Evolutionary conservation across 2,329 filamentous ascomycete species (phyloP).

Genomic region (Talaromyces islandicus): DNA sequence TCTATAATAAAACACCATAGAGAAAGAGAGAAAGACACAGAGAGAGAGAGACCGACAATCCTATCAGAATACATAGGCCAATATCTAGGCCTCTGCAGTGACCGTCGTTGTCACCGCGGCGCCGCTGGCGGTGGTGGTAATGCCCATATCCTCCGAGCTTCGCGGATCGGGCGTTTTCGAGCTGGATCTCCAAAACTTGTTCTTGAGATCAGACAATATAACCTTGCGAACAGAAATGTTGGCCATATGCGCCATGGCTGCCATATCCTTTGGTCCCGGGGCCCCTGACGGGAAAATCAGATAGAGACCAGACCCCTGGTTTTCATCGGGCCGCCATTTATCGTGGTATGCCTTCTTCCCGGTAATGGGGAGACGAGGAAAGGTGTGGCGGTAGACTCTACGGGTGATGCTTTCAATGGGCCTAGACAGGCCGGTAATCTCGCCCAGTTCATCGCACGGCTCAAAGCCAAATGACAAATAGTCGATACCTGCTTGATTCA

Average conservation of each 20-base stretch:
- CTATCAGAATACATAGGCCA: not conserved
- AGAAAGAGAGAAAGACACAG: not conserved
- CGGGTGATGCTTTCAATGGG: conserved; percentile 23
- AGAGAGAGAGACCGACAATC: not conserved
- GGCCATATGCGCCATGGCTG: conserved; percentile 33
- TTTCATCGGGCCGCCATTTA: conserved; percentile 31
- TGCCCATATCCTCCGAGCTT: not conserved
- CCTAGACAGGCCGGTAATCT: conserved; percentile 26
- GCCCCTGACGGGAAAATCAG: conserved; percentile 30
- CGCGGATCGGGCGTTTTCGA: not conserved
- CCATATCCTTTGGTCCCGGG: conserved; percentile 24
- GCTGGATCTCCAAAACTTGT: not conserved
- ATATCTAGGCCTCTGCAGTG: not conserved
- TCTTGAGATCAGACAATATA: not conserved
- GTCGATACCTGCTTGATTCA: conserved; percentile 24
- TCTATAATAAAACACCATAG: not conserved
- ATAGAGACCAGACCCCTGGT: conserved; percentile 26
- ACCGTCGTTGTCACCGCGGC: not conserved
- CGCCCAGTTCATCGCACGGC: conserved; percentile 24
- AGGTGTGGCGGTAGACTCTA: conserved; percentile 25
- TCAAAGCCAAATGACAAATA: conserved; percentile 37
- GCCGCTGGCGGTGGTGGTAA: not conserved
- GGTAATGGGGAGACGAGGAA: conserved; percentile 26
- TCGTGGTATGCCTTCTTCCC: conserved; percentile 38
- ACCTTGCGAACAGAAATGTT: conserved; percentile 29